Conservation (phyloP, 257 asterid genomes). For the Ligustrum vulgare region DNA sequence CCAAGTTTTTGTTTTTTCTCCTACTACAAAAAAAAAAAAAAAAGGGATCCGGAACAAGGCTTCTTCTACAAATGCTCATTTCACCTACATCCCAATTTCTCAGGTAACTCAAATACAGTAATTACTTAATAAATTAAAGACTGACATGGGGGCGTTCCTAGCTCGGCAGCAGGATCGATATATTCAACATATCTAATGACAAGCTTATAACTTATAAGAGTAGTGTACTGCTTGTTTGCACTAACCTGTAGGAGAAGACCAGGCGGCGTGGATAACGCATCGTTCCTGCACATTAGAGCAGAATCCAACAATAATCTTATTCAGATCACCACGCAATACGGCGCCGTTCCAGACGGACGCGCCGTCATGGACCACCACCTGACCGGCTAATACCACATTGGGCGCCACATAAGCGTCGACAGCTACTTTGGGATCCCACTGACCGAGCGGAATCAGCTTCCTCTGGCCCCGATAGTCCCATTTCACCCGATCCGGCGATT, state of each 20-base stretch:
- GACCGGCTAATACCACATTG: constrained; percentile 91
- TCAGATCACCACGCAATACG: constrained; percentile 81
- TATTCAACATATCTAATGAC: constrained; percentile 15
- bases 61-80: neutral
- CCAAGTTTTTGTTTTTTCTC: neutral
- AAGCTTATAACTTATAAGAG: neutral
- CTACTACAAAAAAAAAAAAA: neutral
- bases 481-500: constrained; percentile 70
- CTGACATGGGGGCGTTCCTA: neutral
- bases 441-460: constrained; percentile 72
- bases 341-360: constrained; percentile 92
- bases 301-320: constrained; percentile 80
- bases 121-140: neutral
- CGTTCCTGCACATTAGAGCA: constrained; percentile 85
- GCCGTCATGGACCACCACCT: constrained; percentile 79
- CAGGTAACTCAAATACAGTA: neutral
- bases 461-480: constrained; percentile 97
- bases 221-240: neutral
- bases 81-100: constrained; percentile 7
- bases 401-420: constrained; percentile 97
- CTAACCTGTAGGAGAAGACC: constrained; percentile 87
- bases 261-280: constrained; percentile 86
- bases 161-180: neutral
- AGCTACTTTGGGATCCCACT: constrained; percentile 85
- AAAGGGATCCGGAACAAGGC: constrained; percentile 6